Base-by-base conservation (phyloP, 495 filamentous ascomycete genomes). In the Aspergillus olivimuriae region DNA sequence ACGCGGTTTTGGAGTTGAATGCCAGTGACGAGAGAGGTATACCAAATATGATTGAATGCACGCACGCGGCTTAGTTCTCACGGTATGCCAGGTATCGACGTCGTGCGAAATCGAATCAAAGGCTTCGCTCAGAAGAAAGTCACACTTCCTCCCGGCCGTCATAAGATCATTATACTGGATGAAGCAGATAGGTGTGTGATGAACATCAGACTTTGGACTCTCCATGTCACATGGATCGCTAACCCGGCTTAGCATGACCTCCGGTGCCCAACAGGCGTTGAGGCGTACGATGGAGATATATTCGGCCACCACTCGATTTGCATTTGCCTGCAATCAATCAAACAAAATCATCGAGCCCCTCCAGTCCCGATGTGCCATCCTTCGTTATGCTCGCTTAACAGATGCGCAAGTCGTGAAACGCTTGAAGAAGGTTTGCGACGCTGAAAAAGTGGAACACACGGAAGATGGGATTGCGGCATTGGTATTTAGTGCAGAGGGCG, bases 331-430 rank as follows among this genome's bases (percentile, higher is more conserved):
- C 73, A 99, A 99, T 63, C 88, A 94, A 64, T 89, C 84, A 44
- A 99, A 97, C 70, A 99, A 97, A 69, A 97, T 99, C 62, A 99
- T 99, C 67, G 92, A 99, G 64, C 94, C 92, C 7, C 70, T 99
- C 32, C 92, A 99, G 63, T 95, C 89, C 10, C 81, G 92, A 41
- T 99, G 92, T 57, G 92, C 92, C 4, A 97, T 99, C 56, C 82
- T 99, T 24, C 85, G 94, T 31, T 99, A 95, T 65, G 81, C 89
- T 15, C 81, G 90, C 41, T 72, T 99, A 45, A 95, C 91, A 2
- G 92, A 99, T 56, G 81, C 77, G 9, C 92, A 99, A 55, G 81
- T 99, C 12, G 87, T 95, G 18, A 87, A 86, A 63, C 78, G 92
- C 21, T 63, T 99, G 41, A 68, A 90, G 62, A 90, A 97, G 67